Evolutionary conservation across 345 rosid genomes (phyloP).

Genomic region (Eucalyptus tenuipes): DNA sequence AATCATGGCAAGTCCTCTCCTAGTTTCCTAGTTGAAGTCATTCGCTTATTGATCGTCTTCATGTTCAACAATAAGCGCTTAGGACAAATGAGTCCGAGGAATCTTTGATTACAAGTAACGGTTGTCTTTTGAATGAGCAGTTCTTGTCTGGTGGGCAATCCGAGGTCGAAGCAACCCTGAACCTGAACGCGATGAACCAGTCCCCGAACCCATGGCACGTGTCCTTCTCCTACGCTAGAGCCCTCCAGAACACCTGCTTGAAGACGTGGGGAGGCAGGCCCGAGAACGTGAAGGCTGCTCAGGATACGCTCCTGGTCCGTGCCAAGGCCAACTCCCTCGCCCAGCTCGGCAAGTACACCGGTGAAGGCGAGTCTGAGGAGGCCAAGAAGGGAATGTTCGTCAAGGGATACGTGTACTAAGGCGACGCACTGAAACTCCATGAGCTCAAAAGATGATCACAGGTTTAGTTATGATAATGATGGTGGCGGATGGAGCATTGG

Average conservation of each 20-base stretch:
- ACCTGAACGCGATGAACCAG: conserved; percentile 97
- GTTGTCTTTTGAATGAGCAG: conserved; percentile 20
- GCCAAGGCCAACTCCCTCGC: conserved; percentile 90
- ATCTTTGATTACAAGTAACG: background rate
- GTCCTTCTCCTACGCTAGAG: conserved; percentile 95
- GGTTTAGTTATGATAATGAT: background rate
- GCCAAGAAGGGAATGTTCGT: conserved; percentile 92
- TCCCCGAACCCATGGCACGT: conserved; percentile 88
- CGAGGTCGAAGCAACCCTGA: conserved; percentile 92
- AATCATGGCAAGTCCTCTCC: conserved; percentile 70
- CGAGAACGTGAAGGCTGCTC: conserved; percentile 80
- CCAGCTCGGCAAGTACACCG: conserved; percentile 91
- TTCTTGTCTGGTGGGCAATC: conserved; percentile 99
- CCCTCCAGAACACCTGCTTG: conserved; percentile 90
- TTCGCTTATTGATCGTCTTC: background rate
- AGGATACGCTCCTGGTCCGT: conserved; percentile 51
- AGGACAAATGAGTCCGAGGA: background rate
- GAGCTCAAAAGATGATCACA: background rate
- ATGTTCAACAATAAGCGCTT: background rate
- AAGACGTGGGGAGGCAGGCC: conserved; percentile 92
- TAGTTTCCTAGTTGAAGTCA: background rate
- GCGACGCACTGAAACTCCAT: background rate
- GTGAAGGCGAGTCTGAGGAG: conserved; percentile 81
- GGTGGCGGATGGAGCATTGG: background rate
- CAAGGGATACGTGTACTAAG: conserved; percentile 70